Conservation (phyloP, 106 monocot genomes). For the Alisma plantagoaquatica region DNA sequence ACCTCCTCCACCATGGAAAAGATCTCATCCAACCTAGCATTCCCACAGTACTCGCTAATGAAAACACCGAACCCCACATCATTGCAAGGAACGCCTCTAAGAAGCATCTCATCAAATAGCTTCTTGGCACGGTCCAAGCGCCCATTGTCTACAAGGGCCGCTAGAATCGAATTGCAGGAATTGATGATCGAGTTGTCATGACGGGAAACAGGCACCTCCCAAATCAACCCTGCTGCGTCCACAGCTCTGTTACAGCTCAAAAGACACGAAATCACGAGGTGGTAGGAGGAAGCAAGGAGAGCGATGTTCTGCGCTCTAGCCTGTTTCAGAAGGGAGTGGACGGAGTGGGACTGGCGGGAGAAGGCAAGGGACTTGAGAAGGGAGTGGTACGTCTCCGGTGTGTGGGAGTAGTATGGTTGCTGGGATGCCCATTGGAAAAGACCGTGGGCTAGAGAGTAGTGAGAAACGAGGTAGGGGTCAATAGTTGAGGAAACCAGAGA, state of each 20-base stretch:
- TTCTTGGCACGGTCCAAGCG: conserved; percentile 20
- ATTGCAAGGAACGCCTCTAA: conserved; percentile 20
- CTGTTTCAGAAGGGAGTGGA: conserved; percentile 21
- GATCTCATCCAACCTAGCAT: conserved; percentile 16
- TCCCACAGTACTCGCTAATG: conserved; percentile 16
- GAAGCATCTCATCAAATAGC: conserved; percentile 60
- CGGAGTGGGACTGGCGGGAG: conserved; percentile 13
- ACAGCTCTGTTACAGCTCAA: conserved; percentile 12
- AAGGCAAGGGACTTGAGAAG: conserved; percentile 33
- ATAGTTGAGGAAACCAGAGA: conserved; percentile 38
- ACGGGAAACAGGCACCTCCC: background rate
- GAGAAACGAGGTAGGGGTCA: conserved; percentile 43
- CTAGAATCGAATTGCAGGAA: conserved; percentile 47
- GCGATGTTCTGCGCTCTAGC: conserved; percentile 19
- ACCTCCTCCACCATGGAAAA: conserved; percentile 28
- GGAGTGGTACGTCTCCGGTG: conserved; percentile 27
- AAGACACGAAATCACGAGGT: conserved; percentile 24
- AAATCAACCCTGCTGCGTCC: conserved; percentile 25
- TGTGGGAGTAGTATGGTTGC: conserved; percentile 37
- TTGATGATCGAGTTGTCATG: background rate
- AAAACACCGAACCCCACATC: conserved; percentile 75
- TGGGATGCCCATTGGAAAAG: conserved; percentile 52
- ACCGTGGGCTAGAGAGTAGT: conserved; percentile 32
- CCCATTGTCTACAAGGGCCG: conserved; percentile 20
- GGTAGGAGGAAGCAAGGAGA: conserved; percentile 17